Evolutionary conservation across 257 asterid species (phyloP).

Genomic region (Apocynum venetum): DNA sequence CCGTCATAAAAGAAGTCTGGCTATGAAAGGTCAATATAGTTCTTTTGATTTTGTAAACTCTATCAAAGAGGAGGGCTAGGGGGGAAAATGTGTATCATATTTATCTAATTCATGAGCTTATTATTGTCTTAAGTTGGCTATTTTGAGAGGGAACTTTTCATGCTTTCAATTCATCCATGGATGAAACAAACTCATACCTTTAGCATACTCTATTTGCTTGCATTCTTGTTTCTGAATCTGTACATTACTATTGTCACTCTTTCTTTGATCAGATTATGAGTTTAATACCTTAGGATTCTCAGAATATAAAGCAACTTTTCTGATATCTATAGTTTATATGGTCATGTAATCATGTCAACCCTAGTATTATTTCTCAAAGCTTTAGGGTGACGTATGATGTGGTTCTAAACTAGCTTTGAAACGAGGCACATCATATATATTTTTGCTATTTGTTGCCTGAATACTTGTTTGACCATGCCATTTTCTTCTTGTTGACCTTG

Average conservation of each 20-base stretch:
- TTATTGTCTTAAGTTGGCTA: background rate
- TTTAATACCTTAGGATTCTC: background rate
- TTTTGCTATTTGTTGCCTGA: background rate
- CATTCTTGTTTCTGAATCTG: background rate
- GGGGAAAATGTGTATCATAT: background rate
- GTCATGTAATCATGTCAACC: background rate
- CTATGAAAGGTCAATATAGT: conserved; percentile 66
- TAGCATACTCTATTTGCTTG: background rate
- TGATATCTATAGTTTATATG: background rate
- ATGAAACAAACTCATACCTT: background rate
- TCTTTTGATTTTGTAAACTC: background rate
- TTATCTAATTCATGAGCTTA: background rate
- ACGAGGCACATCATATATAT: background rate
- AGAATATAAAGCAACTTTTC: background rate
- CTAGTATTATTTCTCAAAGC: background rate
- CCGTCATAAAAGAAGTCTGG: conserved; percentile 77
- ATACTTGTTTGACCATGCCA: background rate
- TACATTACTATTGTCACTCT: background rate
- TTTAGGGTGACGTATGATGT: background rate
- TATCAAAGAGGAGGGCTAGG: background rate
- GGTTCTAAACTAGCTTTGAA: background rate
- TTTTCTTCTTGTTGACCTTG: background rate
- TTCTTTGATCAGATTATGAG: background rate
- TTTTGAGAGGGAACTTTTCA: background rate
- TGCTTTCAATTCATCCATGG: background rate